Base-by-base conservation (phyloP, 192 early-diverging fungal species). In the Thoreauomyces humboldtii region DNA sequence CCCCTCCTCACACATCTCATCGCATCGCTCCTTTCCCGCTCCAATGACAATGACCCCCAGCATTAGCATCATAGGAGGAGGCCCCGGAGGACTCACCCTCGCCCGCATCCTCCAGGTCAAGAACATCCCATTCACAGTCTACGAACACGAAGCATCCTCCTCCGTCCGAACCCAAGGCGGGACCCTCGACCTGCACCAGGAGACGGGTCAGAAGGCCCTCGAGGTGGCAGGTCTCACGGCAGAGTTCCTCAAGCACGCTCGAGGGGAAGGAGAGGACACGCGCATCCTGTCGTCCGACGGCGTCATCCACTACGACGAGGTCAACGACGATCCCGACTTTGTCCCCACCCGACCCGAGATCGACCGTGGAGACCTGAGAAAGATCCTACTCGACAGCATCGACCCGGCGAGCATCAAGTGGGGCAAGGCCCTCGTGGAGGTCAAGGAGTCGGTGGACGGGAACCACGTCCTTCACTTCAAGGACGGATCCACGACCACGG, bases 1-100 rank as follows among this genome's bases (percentile, higher is more conserved):
- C n/a, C n/a, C n/a, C n/a, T 42, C 41, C 41, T n/a, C 41, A 42
- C 41, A n/a, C 41, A n/a, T 14, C n/a, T 42, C 41, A 42, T 42
- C n/a, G 41, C 41, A 42, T 14, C 41, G n/a, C 41, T 42, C 41
- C 11, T 14, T 42, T 11, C 11, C 41, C 41, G n/a, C 41, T 42
- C 11, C 41, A 11, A 14, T n/a, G 41, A 11, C 11, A 42, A 42
- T 21, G 46, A 22, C 62, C 17, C 25, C 36, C 34, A 24, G 61
- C 34, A 69, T 81, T 22, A 72, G 70, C 33, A 76, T 84, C 43
- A 65, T 81, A 2, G 82, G 82, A 21, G 79, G 59, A 11, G 82
- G 82, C 15, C 79, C 74, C 47, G 77, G 75, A 7, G 81, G 81
- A 17, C 75, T 84, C 17, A 73, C 69, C 11, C 69, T 71, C 19